Evolutionary conservation across 164 flowering plant genomes (phyloP).

Genomic region (Protea cynaroides): DNA sequence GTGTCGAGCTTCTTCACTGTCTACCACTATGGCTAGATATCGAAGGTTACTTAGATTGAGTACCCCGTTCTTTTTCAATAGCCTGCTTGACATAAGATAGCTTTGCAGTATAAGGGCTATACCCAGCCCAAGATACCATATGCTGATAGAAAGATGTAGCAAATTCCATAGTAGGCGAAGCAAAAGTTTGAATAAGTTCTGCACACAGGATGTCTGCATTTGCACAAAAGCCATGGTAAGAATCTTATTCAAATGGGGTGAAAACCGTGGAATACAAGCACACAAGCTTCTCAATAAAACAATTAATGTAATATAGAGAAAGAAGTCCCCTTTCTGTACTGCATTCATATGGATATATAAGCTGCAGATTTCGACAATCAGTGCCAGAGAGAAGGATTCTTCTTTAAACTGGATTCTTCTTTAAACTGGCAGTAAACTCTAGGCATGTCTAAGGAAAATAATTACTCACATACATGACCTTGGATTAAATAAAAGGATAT

Average conservation of each 20-base stretch:
- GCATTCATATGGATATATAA: no score
- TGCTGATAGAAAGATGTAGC: conserved; percentile 43
- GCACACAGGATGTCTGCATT: conserved; percentile 18
- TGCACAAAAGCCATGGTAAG: conserved; percentile 14
- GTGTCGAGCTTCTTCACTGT: conserved; percentile 72
- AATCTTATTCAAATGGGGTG: neutral
- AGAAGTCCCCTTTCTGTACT: no score
- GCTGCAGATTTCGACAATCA: no score
- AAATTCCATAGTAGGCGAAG: conserved; percentile 46
- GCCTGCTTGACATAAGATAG: conserved; percentile 45
- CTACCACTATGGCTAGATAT: conserved; percentile 75
- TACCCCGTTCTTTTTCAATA: conserved; percentile 29
- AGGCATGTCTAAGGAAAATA: no score
- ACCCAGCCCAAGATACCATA: conserved; percentile 30
- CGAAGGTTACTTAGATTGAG: conserved; percentile 43
- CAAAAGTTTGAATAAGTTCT: conserved; percentile 20
- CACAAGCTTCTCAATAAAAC: neutral
- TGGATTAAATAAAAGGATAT: no score
- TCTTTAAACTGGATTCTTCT: no score
- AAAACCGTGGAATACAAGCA: neutral
- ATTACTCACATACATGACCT: no score
- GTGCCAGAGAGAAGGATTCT: no score
- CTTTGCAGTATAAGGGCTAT: conserved; percentile 34
- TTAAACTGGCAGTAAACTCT: no score
- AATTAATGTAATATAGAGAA: no score